Conservation (phyloP, 768 basidiomycete species). For the Mycena vitilis region DNA sequence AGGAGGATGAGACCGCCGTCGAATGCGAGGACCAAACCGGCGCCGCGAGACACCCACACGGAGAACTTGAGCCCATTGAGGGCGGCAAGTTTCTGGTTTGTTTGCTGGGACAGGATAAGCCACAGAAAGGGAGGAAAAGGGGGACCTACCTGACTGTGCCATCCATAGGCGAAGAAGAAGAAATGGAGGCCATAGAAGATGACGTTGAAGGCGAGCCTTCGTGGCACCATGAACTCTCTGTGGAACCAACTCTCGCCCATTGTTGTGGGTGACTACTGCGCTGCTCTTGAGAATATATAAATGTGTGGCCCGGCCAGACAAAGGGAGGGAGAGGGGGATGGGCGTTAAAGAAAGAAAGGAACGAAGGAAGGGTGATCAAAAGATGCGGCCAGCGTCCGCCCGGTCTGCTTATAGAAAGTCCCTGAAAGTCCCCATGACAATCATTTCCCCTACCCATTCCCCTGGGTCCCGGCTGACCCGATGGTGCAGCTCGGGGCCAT, state of each 20-base stretch:
- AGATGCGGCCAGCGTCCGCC: constrained; percentile 26
- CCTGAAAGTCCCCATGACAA: constrained; percentile 48
- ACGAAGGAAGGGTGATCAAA: constrained; percentile 31
- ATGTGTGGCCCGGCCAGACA: constrained; percentile 67
- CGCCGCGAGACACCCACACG: constrained; percentile 92
- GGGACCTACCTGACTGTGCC: constrained; percentile 78
- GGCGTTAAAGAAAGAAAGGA: constrained; percentile 40
- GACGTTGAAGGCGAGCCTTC: constrained; percentile 78
- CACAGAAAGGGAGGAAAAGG: constrained; percentile 5
- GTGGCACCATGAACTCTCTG: constrained; percentile 71
- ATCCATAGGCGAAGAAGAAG: constrained; percentile 85
- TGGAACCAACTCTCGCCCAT: constrained; percentile 83
- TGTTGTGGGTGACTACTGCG: constrained; percentile 38
- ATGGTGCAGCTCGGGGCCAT: neutral
- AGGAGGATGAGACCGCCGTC: constrained; percentile 89
- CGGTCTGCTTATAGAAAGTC: constrained; percentile 33
- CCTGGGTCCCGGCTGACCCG: constrained; percentile 20
- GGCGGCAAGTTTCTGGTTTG: constrained; percentile 71
- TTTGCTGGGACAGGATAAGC: constrained; percentile 53
- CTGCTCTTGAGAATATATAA: constrained; percentile 41
- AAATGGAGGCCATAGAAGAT: constrained; percentile 86
- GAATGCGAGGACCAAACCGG: constrained; percentile 89
- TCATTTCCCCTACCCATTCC: neutral
- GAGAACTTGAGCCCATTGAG: constrained; percentile 86
- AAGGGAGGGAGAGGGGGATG: constrained; percentile 37